Percentiles rank a stretch among this genome's conserved stretches.
Evolutionary conservation across 2,329 filamentous ascomycete genomes (phyloP).

Genomic region (Allantophomopsis cytisporea): DNA sequence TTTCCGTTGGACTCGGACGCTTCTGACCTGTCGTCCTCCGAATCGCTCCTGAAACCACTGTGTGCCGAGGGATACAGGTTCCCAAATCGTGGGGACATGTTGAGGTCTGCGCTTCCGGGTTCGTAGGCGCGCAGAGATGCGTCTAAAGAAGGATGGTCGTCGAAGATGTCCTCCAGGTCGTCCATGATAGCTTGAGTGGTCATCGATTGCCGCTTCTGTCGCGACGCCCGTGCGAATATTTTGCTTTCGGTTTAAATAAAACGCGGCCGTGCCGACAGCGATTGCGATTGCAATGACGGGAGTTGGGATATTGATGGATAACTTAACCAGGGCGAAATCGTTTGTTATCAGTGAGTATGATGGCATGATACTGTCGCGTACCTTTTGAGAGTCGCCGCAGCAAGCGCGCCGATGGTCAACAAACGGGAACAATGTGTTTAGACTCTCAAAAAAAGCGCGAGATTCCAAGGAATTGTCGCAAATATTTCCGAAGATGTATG

Average conservation of each 20-base stretch:
- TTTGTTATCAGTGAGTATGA: background rate
- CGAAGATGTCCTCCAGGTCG: conserved; percentile 31
- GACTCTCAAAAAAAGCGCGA: too few species aligned
- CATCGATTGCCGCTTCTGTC: background rate
- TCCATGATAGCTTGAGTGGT: conserved; percentile 22
- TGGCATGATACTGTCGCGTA: background rate
- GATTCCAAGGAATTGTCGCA: too few species aligned
- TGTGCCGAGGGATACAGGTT: conserved; percentile 37
- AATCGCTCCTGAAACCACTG: conserved; percentile 45
- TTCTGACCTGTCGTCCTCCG: conserved; percentile 22
- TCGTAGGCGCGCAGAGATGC: conserved; percentile 51
- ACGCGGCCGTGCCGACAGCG: background rate
- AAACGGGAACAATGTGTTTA: too few species aligned
- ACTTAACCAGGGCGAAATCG: background rate
- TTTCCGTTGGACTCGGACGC: conserved; percentile 33
- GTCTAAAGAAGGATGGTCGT: conserved; percentile 44
- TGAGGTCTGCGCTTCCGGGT: conserved; percentile 25
- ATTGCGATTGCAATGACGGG: background rate
- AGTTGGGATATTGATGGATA: background rate
- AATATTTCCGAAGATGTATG: too few species aligned
- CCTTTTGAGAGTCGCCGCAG: too few species aligned
- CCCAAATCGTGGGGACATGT: conserved; percentile 30
- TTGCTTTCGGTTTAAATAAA: too few species aligned
- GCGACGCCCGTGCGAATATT: too few species aligned
- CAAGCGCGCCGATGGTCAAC: too few species aligned